Percentiles rank a stretch among this genome's conserved stretches.
Conservation (phyloP, 169 alveolate genomes). For the Plasmodium sp. region DNA sequence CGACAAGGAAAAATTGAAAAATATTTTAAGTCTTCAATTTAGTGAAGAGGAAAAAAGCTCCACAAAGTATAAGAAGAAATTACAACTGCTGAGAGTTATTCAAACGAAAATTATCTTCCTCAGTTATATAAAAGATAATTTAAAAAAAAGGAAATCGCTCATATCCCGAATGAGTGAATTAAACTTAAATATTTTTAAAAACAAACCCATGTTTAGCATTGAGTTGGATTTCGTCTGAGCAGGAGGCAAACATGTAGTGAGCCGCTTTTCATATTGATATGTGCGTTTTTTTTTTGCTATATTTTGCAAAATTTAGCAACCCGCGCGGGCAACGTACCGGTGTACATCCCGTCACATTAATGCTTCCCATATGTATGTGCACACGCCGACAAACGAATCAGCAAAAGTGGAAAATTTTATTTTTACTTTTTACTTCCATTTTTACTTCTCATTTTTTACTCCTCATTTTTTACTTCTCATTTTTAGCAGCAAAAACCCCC, state of each 20-base stretch:
- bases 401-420: not conserved
- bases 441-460: not conserved
- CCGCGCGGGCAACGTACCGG: not conserved
- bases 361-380: not conserved
- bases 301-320: not conserved
- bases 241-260: not conserved
- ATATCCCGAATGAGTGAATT: slow-evolving; percentile 69
- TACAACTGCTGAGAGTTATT: slow-evolving; percentile 40
- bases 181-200: slow-evolving; percentile 62
- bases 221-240: slow-evolving; percentile 52
- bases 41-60: slow-evolving; percentile 30
- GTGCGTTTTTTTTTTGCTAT: not conserved
- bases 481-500: not conserved
- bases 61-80: slow-evolving; percentile 54
- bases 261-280: not conserved
- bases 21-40: slow-evolving; percentile 2
- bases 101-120: slow-evolving; percentile 65
- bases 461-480: not conserved
- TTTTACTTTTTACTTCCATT: not conserved
- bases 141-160: slow-evolving; percentile 69
- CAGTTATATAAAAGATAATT: slow-evolving; percentile 56
- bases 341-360: not conserved
- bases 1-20: slow-evolving; percentile 59
- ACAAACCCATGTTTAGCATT: slow-evolving; percentile 62
- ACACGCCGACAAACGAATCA: not conserved